Evolutionary conservation across 208 protist species (phyloP).

Genomic region (Trichomonas gallinae): DNA sequence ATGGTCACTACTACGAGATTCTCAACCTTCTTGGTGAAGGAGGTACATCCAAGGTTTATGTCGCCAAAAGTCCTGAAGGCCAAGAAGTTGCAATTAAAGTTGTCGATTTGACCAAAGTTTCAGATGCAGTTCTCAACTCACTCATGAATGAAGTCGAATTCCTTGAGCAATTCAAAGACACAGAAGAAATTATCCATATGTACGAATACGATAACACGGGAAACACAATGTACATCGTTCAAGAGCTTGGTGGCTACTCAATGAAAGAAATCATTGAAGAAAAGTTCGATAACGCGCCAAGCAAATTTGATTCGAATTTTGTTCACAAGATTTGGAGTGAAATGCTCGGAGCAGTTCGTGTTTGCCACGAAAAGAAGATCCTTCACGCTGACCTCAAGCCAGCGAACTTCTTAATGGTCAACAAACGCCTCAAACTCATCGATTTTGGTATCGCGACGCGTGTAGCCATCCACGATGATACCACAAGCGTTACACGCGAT

Average conservation of each 20-base stretch:
- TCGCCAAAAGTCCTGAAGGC: conserved; percentile 29
- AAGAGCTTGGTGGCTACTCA: not conserved
- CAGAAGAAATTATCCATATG: conserved; percentile 38
- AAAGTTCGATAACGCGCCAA: not conserved
- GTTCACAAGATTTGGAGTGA: conserved; percentile 30
- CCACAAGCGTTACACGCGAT: conserved; percentile 42
- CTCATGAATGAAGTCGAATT: conserved; percentile 45
- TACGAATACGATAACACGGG: conserved; percentile 23
- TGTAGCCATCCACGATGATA: conserved; percentile 34
- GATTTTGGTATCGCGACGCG: conserved; percentile 45
- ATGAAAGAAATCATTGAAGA: conserved; percentile 24
- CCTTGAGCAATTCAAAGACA: conserved; percentile 25
- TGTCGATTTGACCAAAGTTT: not conserved
- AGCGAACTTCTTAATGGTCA: conserved; percentile 50
- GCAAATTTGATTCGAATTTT: not conserved
- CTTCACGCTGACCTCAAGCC: conserved; percentile 51
- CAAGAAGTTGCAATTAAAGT: conserved; percentile 28
- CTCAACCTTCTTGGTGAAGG: conserved; percentile 37
- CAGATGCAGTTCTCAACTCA: not conserved
- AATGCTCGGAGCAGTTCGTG: conserved; percentile 45
- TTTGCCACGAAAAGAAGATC: conserved; percentile 42
- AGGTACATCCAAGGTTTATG: conserved; percentile 44
- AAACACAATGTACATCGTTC: conserved; percentile 29
- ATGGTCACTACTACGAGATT: conserved; percentile 25
- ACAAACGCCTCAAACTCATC: conserved; percentile 50